Evolutionary conservation across 257 asterid species (phyloP).

Genomic region (Solanum sejunctum): DNA sequence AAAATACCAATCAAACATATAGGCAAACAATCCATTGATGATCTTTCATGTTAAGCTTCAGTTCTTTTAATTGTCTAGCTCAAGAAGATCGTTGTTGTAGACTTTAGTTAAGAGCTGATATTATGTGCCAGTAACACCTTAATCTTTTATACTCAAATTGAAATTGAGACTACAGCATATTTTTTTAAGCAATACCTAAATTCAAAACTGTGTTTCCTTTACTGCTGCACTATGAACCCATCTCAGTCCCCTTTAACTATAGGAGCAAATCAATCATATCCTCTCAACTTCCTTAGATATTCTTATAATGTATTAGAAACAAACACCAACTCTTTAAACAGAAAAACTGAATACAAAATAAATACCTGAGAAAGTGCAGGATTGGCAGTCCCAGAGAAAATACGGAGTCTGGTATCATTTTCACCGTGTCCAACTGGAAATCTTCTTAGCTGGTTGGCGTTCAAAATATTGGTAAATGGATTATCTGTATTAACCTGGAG

Average conservation of each 20-base stretch:
- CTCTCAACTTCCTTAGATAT: not conserved
- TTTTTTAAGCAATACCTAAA: not conserved
- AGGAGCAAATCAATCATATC: not conserved
- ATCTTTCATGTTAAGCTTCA: not conserved
- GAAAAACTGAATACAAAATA: not conserved
- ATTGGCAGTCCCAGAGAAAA: constrained; percentile 91
- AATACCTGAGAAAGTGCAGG: constrained; percentile 66
- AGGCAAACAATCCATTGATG: not conserved
- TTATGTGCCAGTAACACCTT: not conserved
- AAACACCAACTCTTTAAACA: not conserved
- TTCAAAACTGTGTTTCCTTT: not conserved
- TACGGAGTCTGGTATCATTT: constrained; percentile 53
- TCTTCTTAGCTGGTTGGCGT: constrained; percentile 25
- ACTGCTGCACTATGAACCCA: not conserved
- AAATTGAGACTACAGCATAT: not conserved
- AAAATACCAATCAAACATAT: not conserved
- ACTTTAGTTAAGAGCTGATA: not conserved
- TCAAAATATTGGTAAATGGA: constrained; percentile 38
- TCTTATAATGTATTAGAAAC: not conserved
- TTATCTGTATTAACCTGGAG: constrained; percentile 14
- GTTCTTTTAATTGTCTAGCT: not conserved
- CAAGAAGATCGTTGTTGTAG: not conserved
- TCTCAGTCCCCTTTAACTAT: not conserved
- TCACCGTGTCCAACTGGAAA: constrained; percentile 14
- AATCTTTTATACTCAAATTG: not conserved